Evolutionary conservation across 2,329 filamentous ascomycete genomes (phyloP), one percentile per base, ranked within the genome.

Genomic region (Leptographium wingfieldii): DNA sequence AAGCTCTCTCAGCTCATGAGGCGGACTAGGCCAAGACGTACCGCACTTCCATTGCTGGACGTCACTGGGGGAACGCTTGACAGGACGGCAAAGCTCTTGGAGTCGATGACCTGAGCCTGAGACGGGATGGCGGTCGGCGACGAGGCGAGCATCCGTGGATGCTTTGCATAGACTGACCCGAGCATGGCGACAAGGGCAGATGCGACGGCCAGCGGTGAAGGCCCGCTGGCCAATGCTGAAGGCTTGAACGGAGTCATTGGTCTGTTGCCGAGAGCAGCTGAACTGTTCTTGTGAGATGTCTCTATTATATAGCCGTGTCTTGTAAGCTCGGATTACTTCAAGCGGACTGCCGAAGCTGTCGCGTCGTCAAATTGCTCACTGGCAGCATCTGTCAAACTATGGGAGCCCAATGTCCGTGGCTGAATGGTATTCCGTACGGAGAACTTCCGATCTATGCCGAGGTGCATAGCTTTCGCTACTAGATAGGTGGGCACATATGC

Each of bases 11-110:
- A 3, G 12, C 22, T 5, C 4, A 40, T 11, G 9, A 19, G 12
- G 12, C 29, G 2, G 54, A n/a, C 12, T 6, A 9, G n/a, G 16
- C 33, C 9, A 14, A 19, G 3, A 60, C 60, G 3, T 22, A 61
- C 58, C 19, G 46, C 33, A n/a, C 46, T 71, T 16, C 69, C 69
- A 52, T 77, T 75, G 29, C 67, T 68, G 25, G 69, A 66, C 0
- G 67, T 67, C 0, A 73, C 68, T 5, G 74, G 74, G 6, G 73
- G 74, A 3, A 78, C 76, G 2, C 63, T 65, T 0, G 70, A 64
- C 38, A 78, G 63, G 19, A 71, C 73, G 63, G 75, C 76, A 68
- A 77, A 75, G n/a, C 67, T 69, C 63, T 67, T 73, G 64, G 76
- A 74, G 63, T 76, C 69, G 52, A 78, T 73, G 51, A 76, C 61